phyloP scores from a whole-genome alignment of 2,329 filamentous ascomycete species.

The Pseudopithomyces chartarum region DNA sequence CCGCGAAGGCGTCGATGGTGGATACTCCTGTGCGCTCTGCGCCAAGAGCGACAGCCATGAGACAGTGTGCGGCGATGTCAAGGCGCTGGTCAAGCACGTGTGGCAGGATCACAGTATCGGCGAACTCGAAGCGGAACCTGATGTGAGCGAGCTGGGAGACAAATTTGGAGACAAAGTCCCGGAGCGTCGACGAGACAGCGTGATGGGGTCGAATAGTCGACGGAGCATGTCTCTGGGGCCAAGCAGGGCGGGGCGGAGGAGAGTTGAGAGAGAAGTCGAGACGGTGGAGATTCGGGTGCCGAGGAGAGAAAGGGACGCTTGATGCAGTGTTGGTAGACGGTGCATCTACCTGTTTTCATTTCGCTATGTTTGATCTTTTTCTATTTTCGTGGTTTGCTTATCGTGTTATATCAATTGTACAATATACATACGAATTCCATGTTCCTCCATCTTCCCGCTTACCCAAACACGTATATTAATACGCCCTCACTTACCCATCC shows the following conservation, averaged over 20 bases:
- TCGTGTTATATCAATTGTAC: too few relatives aligned
- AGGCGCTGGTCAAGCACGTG: conserved; percentile 41
- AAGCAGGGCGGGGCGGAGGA: conserved; percentile 20
- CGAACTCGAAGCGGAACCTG: conserved; percentile 39
- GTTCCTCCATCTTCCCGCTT: too few relatives aligned
- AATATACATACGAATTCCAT: too few relatives aligned
- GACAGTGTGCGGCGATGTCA: conserved; percentile 45
- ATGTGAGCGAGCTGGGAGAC: conserved; percentile 38
- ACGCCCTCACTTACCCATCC: too few relatives aligned
- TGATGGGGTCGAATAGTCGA: conserved; percentile 23
- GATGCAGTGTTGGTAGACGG: neutral
- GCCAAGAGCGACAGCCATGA: conserved; percentile 27
- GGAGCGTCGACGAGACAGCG: conserved; percentile 33
- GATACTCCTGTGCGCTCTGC: conserved; percentile 42
- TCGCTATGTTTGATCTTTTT: too few relatives aligned
- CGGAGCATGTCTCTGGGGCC: conserved; percentile 35
- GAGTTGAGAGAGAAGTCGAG: conserved; percentile 33
- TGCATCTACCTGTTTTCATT: too few relatives aligned
- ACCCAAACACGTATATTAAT: too few relatives aligned
- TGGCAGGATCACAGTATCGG: conserved; percentile 38
- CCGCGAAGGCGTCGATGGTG: conserved; percentile 35
- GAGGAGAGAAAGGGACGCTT: conserved; percentile 18
- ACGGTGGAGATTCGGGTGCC: conserved; percentile 25
- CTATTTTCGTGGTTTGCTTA: too few relatives aligned
- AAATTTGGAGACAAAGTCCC: conserved; percentile 30